Evolutionary conservation across 805 yeast species (phyloP), one percentile per base, ranked within the genome.

Genomic region (Lachancea thermotolerans): DNA sequence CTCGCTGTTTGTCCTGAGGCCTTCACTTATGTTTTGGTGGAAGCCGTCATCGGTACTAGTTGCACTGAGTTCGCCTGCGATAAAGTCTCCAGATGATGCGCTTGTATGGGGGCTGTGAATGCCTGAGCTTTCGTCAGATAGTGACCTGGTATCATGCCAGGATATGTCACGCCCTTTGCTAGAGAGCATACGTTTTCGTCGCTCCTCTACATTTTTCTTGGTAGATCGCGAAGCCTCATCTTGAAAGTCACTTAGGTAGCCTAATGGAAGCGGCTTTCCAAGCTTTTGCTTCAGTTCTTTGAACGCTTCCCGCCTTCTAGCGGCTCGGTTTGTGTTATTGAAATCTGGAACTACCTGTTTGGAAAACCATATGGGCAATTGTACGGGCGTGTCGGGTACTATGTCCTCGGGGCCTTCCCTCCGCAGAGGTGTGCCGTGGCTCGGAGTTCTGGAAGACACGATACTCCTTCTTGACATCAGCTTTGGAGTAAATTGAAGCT

Each of bases 231-330:
- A 8, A 12, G 16, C 25, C 18, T 10, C 16, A 18, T 16, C 39
- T 31, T 35, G 31, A 2, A 41, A 34, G 6, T 45, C 25, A 31
- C 25, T 12, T 14, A 59, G 37, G 43, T 69, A 69, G 1, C 70
- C 71, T 32, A 69, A 49, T 1, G 73, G 73, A 16, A 69, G 38
- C 2, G 74, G 74, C 11, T 64, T 65, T 1, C 73, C 73, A 10
- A 69, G 52, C 11, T 44, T 39, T 16, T 47, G 48, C 30, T 48
- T 48, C 45, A 48, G 35, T 33, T 39, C 39, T 36, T 32, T 45
- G 10, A 37, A 41, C 2, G 31, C 4, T 18, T 40, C 48, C 36
- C 41, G 37, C 11, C 39, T 14, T 28, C 32, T 18, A 4, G 11
- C 17, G 4, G 18, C 18, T 4, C 14, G 29, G 4, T 14, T 27